Percentiles rank a stretch among this genome's conserved stretches.
Conservation (phyloP, 495 filamentous ascomycete genomes). For the Umbilicaria muhlenbergii region DNA sequence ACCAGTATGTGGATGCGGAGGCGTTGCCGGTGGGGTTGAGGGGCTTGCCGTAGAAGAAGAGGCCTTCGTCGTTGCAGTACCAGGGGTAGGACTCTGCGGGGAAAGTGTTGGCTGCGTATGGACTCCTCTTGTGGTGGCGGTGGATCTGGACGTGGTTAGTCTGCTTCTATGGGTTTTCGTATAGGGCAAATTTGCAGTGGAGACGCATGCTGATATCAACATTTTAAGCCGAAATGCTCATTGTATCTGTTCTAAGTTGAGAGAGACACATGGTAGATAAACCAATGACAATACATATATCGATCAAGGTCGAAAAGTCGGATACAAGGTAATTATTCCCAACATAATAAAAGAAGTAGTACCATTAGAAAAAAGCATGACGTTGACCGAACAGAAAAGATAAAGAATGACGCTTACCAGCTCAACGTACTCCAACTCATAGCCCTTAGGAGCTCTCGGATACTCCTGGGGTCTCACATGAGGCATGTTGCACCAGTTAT, state of each 20-base stretch:
- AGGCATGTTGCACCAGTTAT: conserved; percentile 69
- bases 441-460: conserved; percentile 26
- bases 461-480: conserved; percentile 48
- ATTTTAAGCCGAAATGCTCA: not conserved
- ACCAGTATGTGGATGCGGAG: conserved; percentile 38
- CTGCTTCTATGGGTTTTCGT: not conserved
- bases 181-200: not conserved
- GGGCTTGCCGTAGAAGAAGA: conserved; percentile 45
- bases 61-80: conserved; percentile 42
- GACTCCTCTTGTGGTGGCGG: conserved; percentile 59
- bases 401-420: conserved; percentile 22
- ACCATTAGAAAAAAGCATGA: not conserved
- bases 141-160: conserved; percentile 33
- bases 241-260: not conserved
- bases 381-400: not conserved
- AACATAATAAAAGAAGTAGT: too few relatives aligned
- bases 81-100: conserved; percentile 48
- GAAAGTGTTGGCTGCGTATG: conserved; percentile 52
- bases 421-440: conserved; percentile 50
- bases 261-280: too few relatives aligned
- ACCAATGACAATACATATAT: not conserved
- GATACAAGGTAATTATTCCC: too few relatives aligned
- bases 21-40: conserved; percentile 16
- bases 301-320: not conserved
- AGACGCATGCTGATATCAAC: too few relatives aligned